phyloP scores from a whole-genome alignment of 2,329 filamentous ascomycete species.

The Alternaria sp. region DNA sequence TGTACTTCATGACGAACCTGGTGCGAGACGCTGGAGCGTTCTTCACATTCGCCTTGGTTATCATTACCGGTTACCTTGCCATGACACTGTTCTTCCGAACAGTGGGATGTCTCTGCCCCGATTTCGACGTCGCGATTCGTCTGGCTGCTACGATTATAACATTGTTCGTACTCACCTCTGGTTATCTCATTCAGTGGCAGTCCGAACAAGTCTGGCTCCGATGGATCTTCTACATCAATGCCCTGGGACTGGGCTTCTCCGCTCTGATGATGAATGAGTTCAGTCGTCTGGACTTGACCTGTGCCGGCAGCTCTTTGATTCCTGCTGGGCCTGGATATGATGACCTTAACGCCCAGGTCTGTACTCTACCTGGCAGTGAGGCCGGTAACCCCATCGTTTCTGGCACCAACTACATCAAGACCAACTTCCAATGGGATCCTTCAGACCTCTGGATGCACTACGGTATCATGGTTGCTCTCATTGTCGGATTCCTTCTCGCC shows the following conservation, averaged over 20 bases:
- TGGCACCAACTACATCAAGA: conserved; percentile 72
- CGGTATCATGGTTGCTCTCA: conserved; percentile 74
- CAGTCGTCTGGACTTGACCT: conserved; percentile 70
- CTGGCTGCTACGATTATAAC: conserved; percentile 79
- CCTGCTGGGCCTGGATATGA: conserved; percentile 73
- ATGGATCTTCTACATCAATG: conserved; percentile 84
- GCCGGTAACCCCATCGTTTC: conserved; percentile 69
- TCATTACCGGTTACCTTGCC: conserved; percentile 50
- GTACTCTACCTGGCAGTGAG: conserved; percentile 75
- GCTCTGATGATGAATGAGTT: conserved; percentile 91
- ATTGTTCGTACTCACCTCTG: conserved; percentile 79
- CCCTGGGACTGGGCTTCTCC: conserved; percentile 77
- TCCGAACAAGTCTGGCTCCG: conserved; percentile 78
- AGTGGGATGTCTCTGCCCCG: conserved; percentile 71
- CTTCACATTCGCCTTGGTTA: conserved; percentile 57
- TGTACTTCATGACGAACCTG: conserved; percentile 60
- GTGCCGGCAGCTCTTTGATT: conserved; percentile 70
- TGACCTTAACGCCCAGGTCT: conserved; percentile 77
- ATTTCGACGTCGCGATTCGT: conserved; percentile 87
- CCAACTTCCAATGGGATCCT: conserved; percentile 71
- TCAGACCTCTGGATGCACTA: conserved; percentile 72
- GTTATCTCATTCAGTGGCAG: conserved; percentile 83
- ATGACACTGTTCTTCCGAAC: conserved; percentile 57
- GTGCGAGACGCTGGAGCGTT: conserved; percentile 55
- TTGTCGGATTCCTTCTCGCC: conserved; percentile 74